These are phyloP conservation scores for Boletus sp. DNA, from an alignment of 768 basidiomycete genomes.

Conservation along the genomic window DNA sequence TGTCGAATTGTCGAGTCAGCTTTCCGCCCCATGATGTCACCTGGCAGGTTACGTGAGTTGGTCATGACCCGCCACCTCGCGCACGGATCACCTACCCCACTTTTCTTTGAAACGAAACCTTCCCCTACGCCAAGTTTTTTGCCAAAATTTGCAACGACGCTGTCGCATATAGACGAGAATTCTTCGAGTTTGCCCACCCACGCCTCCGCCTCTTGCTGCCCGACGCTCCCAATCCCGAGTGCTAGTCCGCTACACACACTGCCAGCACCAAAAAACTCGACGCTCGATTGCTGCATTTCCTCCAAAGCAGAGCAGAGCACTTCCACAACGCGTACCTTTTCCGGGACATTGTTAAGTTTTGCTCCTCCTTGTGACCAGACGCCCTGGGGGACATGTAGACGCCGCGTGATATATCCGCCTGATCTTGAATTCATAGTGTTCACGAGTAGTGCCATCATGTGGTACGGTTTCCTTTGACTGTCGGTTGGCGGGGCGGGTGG, in stretches of 20 bases:
- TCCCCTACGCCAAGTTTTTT: constrained; percentile 90
- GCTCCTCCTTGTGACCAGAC: constrained; percentile 92
- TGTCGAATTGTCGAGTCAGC: constrained; percentile 73
- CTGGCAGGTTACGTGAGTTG: constrained; percentile 28
- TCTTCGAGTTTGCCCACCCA: constrained; percentile 82
- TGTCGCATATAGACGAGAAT: constrained; percentile 75
- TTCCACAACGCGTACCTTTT: constrained; percentile 84
- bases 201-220: constrained; percentile 72
- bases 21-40: constrained; percentile 70
- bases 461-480: constrained; percentile 80
- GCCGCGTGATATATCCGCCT: constrained; percentile 86
- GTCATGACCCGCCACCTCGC: neutral
- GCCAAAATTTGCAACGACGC: constrained; percentile 76
- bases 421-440: constrained; percentile 75
- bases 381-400: constrained; percentile 83
- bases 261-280: constrained; percentile 74
- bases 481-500: constrained; percentile 73
- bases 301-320: constrained; percentile 78
- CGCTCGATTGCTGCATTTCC: constrained; percentile 69
- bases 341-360: constrained; percentile 75
- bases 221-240: constrained; percentile 73
- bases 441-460: constrained; percentile 81
- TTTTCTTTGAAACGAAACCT: constrained; percentile 81
- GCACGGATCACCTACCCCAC: constrained; percentile 43
- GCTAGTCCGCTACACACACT: constrained; percentile 74